phyloP scores from a whole-genome alignment of 805 yeast genomes.

The Candida yuanshanica region DNA sequence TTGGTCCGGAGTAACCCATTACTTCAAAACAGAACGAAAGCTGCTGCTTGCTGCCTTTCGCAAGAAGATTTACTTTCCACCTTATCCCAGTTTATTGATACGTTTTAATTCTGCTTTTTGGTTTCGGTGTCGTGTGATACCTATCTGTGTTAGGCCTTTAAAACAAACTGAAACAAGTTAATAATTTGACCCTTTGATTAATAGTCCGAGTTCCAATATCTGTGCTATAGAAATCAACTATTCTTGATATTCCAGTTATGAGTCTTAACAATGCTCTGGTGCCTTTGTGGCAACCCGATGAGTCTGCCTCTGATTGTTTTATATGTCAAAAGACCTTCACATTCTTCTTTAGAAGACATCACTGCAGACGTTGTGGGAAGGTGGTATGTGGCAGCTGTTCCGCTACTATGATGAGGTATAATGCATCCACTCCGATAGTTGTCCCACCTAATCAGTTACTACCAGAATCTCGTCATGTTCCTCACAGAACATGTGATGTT shows the following conservation, averaged over 20 bases:
- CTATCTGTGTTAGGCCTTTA: no score
- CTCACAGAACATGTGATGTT: constrained; percentile 69
- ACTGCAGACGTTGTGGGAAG: constrained; percentile 76
- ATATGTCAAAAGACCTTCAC: constrained; percentile 49
- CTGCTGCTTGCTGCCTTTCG: no score
- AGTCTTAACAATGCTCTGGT: not conserved
- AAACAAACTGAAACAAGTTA: no score
- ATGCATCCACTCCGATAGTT: constrained; percentile 55
- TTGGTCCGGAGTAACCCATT: no score
- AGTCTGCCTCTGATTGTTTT: constrained; percentile 44
- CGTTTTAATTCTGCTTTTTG: no score
- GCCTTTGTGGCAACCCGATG: constrained; percentile 72
- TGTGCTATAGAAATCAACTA: not conserved
- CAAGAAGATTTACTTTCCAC: no score
- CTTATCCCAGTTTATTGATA: no score
- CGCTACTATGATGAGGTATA: constrained; percentile 42
- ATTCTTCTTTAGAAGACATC: constrained; percentile 70
- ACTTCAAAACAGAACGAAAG: no score
- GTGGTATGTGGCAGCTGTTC: constrained; percentile 74
- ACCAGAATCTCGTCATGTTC: constrained; percentile 43
- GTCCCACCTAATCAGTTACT: constrained; percentile 44
- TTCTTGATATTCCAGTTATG: not conserved
- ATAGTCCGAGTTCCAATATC: not conserved
- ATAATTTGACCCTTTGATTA: no score
- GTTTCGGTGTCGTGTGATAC: no score